Percentiles rank a stretch among this genome's conserved stretches.
These are phyloP conservation scores for Guadua angustifolia DNA, from an alignment of 176 grass and related monocot species.

Conservation along the genomic window DNA sequence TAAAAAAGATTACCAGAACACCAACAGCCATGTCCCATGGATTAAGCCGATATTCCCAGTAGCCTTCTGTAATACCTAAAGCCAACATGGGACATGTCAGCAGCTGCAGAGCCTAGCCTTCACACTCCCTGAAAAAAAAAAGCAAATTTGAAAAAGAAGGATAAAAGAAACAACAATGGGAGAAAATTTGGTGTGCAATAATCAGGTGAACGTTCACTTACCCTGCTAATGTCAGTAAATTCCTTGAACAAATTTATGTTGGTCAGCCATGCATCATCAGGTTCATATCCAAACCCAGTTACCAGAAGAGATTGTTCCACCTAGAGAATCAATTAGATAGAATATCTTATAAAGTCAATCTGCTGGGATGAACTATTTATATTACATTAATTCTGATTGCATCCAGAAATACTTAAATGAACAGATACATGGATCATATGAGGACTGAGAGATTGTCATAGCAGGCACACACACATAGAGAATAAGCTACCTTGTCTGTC, in stretches of 20 bases:
- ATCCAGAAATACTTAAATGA: constrained; percentile 38
- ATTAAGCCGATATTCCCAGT: constrained; percentile 96
- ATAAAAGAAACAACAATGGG: constrained; percentile 3
- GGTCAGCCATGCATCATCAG: constrained; percentile 93
- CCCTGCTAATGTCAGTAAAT: constrained; percentile 97
- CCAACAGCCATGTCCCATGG: constrained; percentile 99
- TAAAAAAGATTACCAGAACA: constrained; percentile 63
- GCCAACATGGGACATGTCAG: constrained; percentile 94
- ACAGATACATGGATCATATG: constrained; percentile 15
- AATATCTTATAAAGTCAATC: constrained; percentile 1
- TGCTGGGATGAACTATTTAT: constrained; percentile 6
- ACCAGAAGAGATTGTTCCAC: constrained; percentile 97
- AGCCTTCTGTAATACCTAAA: constrained; percentile 92
- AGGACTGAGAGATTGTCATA: background rate
- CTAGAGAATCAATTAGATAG: constrained; percentile 60
- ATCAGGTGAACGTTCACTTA: constrained; percentile 42
- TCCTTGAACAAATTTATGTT: constrained; percentile 97
- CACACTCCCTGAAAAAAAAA: constrained; percentile 71
- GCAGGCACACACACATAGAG: constrained; percentile 16
- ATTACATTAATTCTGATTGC: constrained; percentile 19
- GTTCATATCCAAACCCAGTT: constrained; percentile 97
- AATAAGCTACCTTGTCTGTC: too few relatives aligned
- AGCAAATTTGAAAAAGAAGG: background rate
- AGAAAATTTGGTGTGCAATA: background rate
- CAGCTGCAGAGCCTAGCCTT: constrained; percentile 85